Evolutionary conservation across 345 rosid genomes (phyloP).

Genomic region (Acer saccharum): DNA sequence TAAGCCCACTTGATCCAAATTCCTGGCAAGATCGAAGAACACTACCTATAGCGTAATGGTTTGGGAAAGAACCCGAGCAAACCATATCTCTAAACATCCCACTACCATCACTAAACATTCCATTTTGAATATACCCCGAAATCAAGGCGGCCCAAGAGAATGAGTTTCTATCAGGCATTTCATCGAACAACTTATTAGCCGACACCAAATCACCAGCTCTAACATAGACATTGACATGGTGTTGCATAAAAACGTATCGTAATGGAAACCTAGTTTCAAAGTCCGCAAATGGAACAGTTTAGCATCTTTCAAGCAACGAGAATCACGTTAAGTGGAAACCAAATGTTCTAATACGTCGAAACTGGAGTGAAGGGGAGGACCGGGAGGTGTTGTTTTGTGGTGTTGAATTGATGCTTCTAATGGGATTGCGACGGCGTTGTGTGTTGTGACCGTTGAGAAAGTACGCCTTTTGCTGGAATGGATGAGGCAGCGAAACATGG

Average conservation of each 20-base stretch:
- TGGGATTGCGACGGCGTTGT: conserved; percentile 9
- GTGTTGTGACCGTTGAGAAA: conserved; percentile 12
- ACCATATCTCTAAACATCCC: conserved; percentile 56
- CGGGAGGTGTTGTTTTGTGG: conserved; percentile 15
- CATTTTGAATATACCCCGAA: conserved; percentile 64
- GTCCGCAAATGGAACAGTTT: conserved; percentile 46
- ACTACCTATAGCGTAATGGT: conserved; percentile 69
- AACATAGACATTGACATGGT: conserved; percentile 57
- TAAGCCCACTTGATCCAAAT: conserved; percentile 39
- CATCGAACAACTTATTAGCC: conserved; percentile 69
- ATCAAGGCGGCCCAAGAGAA: conserved; percentile 85
- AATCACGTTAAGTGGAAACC: conserved; percentile 32
- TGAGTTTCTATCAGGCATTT: conserved; percentile 66
- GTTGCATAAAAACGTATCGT: conserved; percentile 64
- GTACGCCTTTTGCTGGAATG: conserved; percentile 22
- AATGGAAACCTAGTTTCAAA: conserved; percentile 50
- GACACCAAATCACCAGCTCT: conserved; percentile 47
- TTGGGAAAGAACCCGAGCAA: conserved; percentile 45
- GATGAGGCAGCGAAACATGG: conserved; percentile 40
- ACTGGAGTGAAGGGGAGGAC: conserved; percentile 6
- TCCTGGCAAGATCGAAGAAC: conserved; percentile 75
- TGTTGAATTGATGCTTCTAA: conserved; percentile 19
- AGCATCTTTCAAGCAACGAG: conserved; percentile 42
- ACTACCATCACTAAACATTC: conserved; percentile 56
- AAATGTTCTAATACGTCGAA: conserved; percentile 35